Evolutionary conservation across 441 rosid genomes (phyloP).

Genomic region (Syzygium syzygioides): DNA sequence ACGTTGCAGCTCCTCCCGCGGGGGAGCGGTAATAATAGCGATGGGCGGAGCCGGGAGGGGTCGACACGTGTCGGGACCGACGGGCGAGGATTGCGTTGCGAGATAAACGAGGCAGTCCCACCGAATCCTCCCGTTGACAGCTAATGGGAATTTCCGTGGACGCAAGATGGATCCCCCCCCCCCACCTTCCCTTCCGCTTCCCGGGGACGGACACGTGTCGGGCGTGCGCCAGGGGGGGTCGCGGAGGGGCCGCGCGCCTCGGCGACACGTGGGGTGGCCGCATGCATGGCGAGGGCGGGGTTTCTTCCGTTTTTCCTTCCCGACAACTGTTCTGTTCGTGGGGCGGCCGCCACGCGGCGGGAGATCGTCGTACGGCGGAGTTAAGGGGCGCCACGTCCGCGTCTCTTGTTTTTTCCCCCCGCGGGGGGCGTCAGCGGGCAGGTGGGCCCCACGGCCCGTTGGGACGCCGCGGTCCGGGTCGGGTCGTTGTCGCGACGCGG

Average conservation of each 20-base stretch:
- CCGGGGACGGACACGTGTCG: slow-evolving; percentile 12
- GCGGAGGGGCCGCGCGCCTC: not conserved
- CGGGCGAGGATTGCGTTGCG: not conserved
- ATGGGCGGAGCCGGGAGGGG: not conserved
- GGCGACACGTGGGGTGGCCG: not conserved
- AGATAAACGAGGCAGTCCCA: slow-evolving; percentile 13
- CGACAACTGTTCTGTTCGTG: not conserved
- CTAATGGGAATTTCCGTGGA: not conserved
- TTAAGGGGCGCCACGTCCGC: not conserved
- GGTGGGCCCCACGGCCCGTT: not conserved
- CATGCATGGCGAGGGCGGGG: not conserved
- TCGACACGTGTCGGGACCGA: slow-evolving; percentile 31
- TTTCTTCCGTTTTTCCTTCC: not conserved
- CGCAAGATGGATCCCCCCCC: not conserved
- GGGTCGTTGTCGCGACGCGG: not conserved
- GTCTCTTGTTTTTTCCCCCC: no score
- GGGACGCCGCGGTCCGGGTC: not conserved
- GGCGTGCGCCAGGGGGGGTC: not conserved
- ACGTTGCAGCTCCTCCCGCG: not conserved
- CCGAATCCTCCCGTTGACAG: slow-evolving; percentile 2
- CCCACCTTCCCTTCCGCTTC: not conserved
- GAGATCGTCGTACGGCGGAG: not conserved
- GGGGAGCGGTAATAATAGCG: not conserved
- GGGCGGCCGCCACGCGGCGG: not conserved
- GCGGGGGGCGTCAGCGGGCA: not conserved